phyloP scores from a whole-genome alignment of 164 flowering plant genomes.

The Aristolochia fimbriata region DNA sequence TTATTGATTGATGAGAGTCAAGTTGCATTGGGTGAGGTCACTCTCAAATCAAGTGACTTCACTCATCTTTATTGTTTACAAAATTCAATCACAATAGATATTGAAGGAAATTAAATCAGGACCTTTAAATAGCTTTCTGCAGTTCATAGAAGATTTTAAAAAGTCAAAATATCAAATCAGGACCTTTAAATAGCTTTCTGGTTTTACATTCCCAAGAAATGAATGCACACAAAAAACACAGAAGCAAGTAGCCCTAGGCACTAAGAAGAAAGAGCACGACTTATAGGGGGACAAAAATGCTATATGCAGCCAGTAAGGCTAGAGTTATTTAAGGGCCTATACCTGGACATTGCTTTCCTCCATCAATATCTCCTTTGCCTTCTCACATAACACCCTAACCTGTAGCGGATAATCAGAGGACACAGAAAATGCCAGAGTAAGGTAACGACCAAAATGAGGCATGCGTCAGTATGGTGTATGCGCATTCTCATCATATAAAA shows the following conservation, averaged over 20 bases:
- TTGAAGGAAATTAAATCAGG: no score
- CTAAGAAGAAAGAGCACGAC: neutral
- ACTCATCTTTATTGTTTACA: no score
- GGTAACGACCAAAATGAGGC: no score
- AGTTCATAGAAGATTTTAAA: no score
- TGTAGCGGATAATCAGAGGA: constrained; percentile 14
- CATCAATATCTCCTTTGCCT: constrained; percentile 94
- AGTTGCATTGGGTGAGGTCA: no score
- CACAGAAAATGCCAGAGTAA: neutral
- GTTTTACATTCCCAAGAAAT: neutral
- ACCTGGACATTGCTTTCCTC: constrained; percentile 98
- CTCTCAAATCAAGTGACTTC: no score
- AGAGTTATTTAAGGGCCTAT: neutral
- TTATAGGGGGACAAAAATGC: neutral
- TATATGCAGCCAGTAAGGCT: neutral
- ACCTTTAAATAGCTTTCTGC: no score
- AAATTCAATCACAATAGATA: no score
- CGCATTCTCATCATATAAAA: no score
- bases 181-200: neutral
- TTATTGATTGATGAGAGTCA: no score
- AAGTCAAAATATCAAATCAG: neutral
- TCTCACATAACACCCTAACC: constrained; percentile 74
- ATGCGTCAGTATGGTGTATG: no score
- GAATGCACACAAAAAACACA: neutral
- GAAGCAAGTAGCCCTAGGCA: neutral